Evolutionary conservation across 2,329 filamentous ascomycete genomes (phyloP).

Genomic region (Cladorrhinum sp.): DNA sequence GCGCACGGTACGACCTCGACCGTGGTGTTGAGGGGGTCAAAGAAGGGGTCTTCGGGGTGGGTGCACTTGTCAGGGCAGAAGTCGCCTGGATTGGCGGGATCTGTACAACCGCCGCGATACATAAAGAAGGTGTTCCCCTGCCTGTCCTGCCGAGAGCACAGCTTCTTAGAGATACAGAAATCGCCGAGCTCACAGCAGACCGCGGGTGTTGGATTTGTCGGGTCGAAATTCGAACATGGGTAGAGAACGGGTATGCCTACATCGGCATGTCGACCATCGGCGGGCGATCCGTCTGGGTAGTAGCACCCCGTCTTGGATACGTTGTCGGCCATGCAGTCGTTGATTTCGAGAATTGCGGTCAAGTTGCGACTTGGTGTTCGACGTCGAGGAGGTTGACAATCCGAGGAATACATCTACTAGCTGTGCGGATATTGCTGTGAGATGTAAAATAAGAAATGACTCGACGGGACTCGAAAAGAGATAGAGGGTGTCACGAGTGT

Average conservation of each 20-base stretch:
- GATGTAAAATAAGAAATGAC: background rate
- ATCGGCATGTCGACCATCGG: background rate
- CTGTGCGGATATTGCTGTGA: background rate
- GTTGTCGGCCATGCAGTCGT: background rate
- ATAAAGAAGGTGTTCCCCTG: background rate
- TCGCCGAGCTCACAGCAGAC: background rate
- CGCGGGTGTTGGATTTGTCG: background rate
- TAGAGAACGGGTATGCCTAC: background rate
- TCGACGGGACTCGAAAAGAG: background rate
- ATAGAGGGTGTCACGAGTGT: background rate
- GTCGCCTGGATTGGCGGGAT: background rate
- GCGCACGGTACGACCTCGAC: background rate
- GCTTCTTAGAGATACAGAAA: background rate
- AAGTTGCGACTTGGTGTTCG: background rate
- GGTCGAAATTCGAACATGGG: background rate
- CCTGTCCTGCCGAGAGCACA: background rate
- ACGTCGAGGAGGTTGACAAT: background rate
- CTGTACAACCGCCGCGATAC: background rate
- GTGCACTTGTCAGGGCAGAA: background rate
- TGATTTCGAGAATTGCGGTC: background rate
- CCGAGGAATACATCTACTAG: background rate
- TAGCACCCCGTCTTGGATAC: background rate
- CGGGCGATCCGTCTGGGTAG: background rate
- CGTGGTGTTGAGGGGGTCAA: background rate
- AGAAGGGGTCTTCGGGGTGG: background rate